Conservation (phyloP, 495 filamentous ascomycete genomes). For the Xylaria palmicola region DNA sequence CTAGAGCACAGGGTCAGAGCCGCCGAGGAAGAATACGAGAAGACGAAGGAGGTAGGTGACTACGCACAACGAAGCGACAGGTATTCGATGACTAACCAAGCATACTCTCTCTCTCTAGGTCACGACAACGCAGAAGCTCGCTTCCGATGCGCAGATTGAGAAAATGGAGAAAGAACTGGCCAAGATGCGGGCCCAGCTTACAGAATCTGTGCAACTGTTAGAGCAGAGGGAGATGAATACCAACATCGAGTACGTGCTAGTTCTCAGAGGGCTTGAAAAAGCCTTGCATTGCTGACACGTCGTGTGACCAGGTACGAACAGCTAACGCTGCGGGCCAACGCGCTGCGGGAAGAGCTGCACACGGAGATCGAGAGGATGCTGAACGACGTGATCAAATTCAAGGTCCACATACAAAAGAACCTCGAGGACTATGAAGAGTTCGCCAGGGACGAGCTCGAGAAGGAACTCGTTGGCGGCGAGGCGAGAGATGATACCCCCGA, state of each 20-base stretch:
- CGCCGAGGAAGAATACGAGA: constrained; percentile 91
- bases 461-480: constrained; percentile 64
- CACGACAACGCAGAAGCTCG: constrained; percentile 80
- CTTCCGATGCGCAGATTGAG: constrained; percentile 89
- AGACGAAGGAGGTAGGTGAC: constrained; percentile 70
- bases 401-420: constrained; percentile 89
- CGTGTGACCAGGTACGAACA: constrained; percentile 75
- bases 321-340: constrained; percentile 75
- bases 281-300: no score
- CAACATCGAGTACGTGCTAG: constrained; percentile 88
- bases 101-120: constrained; percentile 46
- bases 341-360: constrained; percentile 88
- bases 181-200: constrained; percentile 81
- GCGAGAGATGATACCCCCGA: constrained; percentile 38
- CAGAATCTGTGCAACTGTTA: constrained; percentile 87
- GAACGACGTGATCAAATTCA: constrained; percentile 97
- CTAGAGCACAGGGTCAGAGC: constrained; percentile 81
- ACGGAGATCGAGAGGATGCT: constrained; percentile 94
- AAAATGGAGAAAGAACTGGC: constrained; percentile 97
- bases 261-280: no score
- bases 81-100: neutral
- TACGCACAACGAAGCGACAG: neutral
- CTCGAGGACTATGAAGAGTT: constrained; percentile 92
- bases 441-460: constrained; percentile 85
- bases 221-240: constrained; percentile 96